phyloP scores from a whole-genome alignment of 148 eudicot genomes.

The Pouteria glomerata region DNA sequence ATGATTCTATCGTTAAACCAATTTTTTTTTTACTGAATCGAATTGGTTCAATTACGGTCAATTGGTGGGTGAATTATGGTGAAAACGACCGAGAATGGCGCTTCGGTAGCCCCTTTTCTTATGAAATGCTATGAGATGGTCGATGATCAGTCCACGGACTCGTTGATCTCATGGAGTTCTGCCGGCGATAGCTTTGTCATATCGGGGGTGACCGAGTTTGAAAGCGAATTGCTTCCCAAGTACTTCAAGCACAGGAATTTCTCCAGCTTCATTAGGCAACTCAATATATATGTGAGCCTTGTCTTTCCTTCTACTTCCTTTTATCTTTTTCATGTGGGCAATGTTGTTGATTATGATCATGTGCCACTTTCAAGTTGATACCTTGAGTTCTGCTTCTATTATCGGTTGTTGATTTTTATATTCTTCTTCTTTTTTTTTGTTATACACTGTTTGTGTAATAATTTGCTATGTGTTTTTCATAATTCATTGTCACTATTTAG shows the following conservation, averaged over 20 bases:
- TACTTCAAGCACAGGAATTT: slow-evolving; percentile 72
- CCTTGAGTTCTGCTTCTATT: not conserved
- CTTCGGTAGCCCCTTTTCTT: slow-evolving; percentile 44
- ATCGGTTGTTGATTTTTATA: not conserved
- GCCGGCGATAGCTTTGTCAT: slow-evolving; percentile 52
- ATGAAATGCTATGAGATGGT: slow-evolving; percentile 77
- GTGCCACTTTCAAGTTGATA: not conserved
- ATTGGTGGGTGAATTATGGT: slow-evolving; percentile 28
- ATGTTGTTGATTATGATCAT: not conserved
- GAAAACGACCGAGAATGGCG: slow-evolving; percentile 34
- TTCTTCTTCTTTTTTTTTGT: not conserved
- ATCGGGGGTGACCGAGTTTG: slow-evolving; percentile 43
- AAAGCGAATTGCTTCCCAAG: slow-evolving; percentile 53
- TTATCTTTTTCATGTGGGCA: not conserved
- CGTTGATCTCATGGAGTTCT: slow-evolving; percentile 51
- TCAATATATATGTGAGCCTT: slow-evolving; percentile 59
- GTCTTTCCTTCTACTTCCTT: not conserved
- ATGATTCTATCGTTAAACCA: not conserved
- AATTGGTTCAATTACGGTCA: not conserved
- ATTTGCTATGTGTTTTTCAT: not conserved
- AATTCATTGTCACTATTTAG: not conserved
- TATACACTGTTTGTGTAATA: not conserved
- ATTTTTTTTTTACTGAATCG: not conserved
- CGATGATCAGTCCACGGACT: slow-evolving; percentile 48
- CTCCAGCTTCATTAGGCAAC: slow-evolving; percentile 71